phyloP scores from a whole-genome alignment of 371 early-diverging fungal species.

The Syncephalastrum monosporum region DNA sequence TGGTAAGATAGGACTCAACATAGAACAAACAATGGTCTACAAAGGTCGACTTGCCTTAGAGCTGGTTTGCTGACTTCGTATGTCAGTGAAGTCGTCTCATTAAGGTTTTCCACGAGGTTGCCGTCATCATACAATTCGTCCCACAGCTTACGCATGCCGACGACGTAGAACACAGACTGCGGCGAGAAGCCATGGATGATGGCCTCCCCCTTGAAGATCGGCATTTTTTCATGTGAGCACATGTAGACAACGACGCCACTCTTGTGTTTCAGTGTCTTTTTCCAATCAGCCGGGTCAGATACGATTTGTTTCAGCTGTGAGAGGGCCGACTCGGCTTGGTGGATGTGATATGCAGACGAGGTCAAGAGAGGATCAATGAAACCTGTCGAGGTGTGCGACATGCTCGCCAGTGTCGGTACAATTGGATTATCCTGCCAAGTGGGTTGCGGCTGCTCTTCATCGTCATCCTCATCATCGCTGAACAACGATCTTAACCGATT shows the following conservation, averaged over 20 bases:
- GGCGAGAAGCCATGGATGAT: conserved; percentile 65
- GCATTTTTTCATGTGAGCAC: conserved; percentile 49
- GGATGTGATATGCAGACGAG: conserved; percentile 37
- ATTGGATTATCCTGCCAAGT: conserved; percentile 6
- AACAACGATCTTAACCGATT: conserved; percentile 29
- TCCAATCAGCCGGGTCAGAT: conserved; percentile 51
- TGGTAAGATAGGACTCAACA: background rate
- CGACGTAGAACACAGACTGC: conserved; percentile 65
- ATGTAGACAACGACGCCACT: conserved; percentile 65
- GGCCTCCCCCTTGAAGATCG: conserved; percentile 64
- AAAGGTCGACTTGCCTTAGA: conserved; percentile 28
- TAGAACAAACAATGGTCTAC: background rate
- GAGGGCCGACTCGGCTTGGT: conserved; percentile 45
- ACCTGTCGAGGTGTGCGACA: conserved; percentile 14
- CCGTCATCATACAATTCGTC: conserved; percentile 60
- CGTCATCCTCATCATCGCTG: conserved; percentile 41
- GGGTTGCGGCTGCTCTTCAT: background rate
- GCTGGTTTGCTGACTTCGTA: conserved; percentile 52
- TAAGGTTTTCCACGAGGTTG: conserved; percentile 53
- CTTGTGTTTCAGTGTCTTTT: conserved; percentile 61
- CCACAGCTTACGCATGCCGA: conserved; percentile 70
- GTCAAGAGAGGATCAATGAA: conserved; percentile 34
- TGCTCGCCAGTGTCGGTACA: conserved; percentile 8
- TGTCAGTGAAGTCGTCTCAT: conserved; percentile 37
- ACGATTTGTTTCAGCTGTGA: conserved; percentile 32